Conservation (phyloP, 2,329 filamentous ascomycete genomes). For the Ophioceras dolichostomum region DNA sequence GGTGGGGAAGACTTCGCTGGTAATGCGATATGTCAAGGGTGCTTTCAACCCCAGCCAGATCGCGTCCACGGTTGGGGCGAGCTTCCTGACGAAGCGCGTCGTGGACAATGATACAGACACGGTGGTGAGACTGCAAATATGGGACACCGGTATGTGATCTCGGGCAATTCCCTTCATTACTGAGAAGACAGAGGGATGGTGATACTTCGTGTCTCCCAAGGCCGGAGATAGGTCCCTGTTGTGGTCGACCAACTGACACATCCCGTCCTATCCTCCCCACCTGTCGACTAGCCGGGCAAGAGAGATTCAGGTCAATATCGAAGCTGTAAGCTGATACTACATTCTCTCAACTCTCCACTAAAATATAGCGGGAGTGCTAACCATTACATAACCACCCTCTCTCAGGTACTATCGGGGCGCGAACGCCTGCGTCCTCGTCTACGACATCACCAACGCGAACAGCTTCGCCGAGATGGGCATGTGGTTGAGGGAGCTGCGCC, state of each 20-base stretch:
- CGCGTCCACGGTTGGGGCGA: constrained; percentile 66
- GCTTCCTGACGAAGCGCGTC: constrained; percentile 68
- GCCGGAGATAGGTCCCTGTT: not conserved
- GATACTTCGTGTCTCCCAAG: too few relatives aligned
- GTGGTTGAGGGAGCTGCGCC: constrained; percentile 77
- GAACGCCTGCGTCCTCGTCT: constrained; percentile 87
- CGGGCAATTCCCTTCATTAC: too few relatives aligned
- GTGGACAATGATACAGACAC: constrained; percentile 78
- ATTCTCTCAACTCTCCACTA: too few relatives aligned
- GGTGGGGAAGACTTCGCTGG: constrained; percentile 68
- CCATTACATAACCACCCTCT: too few relatives aligned
- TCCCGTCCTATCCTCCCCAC: not conserved
- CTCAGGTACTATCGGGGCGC: constrained; percentile 98
- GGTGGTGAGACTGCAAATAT: constrained; percentile 83
- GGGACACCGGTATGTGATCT: constrained; percentile 71
- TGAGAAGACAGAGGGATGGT: too few relatives aligned
- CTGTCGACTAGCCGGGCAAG: constrained; percentile 68
- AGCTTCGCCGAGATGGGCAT: constrained; percentile 88
- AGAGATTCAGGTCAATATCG: constrained; percentile 89
- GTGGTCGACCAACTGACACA: not conserved
- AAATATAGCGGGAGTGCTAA: too few relatives aligned
- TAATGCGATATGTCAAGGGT: constrained; percentile 65
- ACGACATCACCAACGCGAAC: constrained; percentile 77
- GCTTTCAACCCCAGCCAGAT: constrained; percentile 52
- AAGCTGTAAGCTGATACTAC: too few relatives aligned